phyloP scores from a whole-genome alignment of 768 basidiomycete genomes.

The Psilocybe sp. region DNA sequence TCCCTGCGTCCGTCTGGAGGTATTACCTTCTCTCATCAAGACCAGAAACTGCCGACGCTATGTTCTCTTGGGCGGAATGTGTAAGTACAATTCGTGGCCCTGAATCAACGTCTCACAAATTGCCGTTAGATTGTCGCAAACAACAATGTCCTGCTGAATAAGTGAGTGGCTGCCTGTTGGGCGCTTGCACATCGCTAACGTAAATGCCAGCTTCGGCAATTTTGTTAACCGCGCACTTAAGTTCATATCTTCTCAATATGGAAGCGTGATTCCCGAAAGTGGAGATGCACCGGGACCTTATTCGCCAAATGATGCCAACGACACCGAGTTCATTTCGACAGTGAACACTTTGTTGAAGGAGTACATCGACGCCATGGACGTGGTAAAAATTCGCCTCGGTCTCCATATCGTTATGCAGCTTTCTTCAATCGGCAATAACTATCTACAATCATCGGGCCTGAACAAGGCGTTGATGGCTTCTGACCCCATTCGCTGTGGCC shows the following conservation, averaged over 20 bases:
- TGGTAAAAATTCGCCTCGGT: conserved; percentile 84
- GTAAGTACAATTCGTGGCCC: conserved; percentile 39
- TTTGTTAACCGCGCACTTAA: conserved; percentile 95
- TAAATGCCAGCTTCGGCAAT: conserved; percentile 77
- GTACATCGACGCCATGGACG: conserved; percentile 87
- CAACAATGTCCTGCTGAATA: conserved; percentile 92
- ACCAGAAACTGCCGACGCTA: conserved; percentile 91
- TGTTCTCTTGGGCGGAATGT: conserved; percentile 96
- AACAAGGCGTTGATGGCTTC: conserved; percentile 85
- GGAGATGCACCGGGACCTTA: conserved; percentile 67
- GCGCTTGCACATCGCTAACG: not conserved
- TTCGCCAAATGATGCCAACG: conserved; percentile 61
- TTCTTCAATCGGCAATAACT: conserved; percentile 86
- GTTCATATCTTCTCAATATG: conserved; percentile 86
- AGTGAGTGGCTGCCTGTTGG: conserved; percentile 43
- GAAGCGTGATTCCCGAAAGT: conserved; percentile 77
- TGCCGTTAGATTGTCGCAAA: conserved; percentile 74
- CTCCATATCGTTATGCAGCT: conserved; percentile 88
- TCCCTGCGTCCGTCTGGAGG: conserved; percentile 93
- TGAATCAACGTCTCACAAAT: conserved; percentile 4
- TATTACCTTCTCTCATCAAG: conserved; percentile 92
- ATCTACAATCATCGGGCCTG: conserved; percentile 90
- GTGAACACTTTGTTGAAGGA: conserved; percentile 77
- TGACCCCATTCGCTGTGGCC: conserved; percentile 82
- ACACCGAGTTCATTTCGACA: conserved; percentile 74